These are phyloP conservation scores for Candida gigantensis DNA, from an alignment of 1,139 yeast species.

Conservation along the genomic window DNA sequence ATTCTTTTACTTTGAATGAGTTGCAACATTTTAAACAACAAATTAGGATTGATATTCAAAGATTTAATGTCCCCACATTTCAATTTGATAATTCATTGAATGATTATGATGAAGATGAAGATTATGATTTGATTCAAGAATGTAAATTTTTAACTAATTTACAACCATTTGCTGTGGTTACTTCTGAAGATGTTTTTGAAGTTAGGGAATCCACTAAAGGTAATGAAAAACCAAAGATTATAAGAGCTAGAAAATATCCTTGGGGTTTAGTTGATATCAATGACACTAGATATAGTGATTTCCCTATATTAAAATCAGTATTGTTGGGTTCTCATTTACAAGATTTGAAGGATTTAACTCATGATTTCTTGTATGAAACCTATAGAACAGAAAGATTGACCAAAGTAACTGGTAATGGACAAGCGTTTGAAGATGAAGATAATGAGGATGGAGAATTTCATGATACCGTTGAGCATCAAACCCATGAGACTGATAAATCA, in stretches of 20 bases:
- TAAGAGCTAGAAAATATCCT: conserved; percentile 86
- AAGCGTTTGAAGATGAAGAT: conserved; percentile 24
- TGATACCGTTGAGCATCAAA: conserved; percentile 30
- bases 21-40: conserved; percentile 57
- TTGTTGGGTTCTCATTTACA: conserved; percentile 89
- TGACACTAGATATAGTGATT: conserved; percentile 82
- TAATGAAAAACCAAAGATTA: conserved; percentile 32
- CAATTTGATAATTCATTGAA: conserved; percentile 58
- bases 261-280: conserved; percentile 91
- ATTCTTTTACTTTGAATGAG: conserved; percentile 79
- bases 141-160: conserved; percentile 71
- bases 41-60: conserved; percentile 68
- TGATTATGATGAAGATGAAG: conserved; percentile 58
- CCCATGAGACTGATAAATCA: conserved; percentile 2
- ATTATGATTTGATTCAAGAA: conserved; percentile 77
- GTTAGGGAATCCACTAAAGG: conserved; percentile 57
- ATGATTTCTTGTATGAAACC: conserved; percentile 85
- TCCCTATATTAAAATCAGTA: conserved; percentile 78
- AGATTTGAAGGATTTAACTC: conserved; percentile 91
- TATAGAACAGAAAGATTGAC: conserved; percentile 87
- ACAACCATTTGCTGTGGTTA: conserved; percentile 87
- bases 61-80: conserved; percentile 79
- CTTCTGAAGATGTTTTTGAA: conserved; percentile 61
- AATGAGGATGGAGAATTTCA: conserved; percentile 25
- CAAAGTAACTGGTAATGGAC: conserved; percentile 39